phyloP scores from a whole-genome alignment of 305 asterid species.

The Fraxinus latifolia region DNA sequence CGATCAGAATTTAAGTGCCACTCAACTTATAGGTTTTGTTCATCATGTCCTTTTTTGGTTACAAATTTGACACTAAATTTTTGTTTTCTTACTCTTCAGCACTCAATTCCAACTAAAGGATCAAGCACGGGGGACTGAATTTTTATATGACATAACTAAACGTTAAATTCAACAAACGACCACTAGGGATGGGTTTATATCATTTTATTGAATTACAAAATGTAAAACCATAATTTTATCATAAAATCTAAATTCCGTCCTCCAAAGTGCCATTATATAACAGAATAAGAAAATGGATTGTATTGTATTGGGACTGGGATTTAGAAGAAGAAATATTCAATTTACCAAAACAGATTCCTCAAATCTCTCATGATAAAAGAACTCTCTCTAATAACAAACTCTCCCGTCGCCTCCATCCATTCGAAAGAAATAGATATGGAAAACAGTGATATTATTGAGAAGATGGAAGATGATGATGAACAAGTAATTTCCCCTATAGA shows the following conservation, averaged over 20 bases:
- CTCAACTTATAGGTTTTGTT: neutral
- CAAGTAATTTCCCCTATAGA: conserved; percentile 56
- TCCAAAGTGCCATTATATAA: no score
- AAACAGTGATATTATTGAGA: neutral
- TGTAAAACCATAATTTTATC: neutral
- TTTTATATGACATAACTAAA: no score
- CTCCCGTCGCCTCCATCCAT: neutral
- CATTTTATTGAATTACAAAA: no score
- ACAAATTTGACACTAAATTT: no score
- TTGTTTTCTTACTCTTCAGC: no score
- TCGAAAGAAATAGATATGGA: neutral
- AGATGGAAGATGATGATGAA: neutral
- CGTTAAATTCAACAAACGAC: no score
- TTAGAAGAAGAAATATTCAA: neutral
- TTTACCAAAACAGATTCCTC: neutral
- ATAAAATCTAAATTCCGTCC: no score
- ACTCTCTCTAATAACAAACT: neutral
- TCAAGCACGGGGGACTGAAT: no score
- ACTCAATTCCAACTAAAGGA: no score
- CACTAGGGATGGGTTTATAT: no score
- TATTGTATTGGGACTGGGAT: neutral
- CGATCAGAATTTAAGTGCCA: neutral
- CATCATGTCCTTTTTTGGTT: no score
- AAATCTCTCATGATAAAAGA: neutral
- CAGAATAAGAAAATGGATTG: no score